A percentile compares a stretch with the other conserved stretches of the same genome.
These are phyloP conservation scores for Trichomonas vaginalis DNA, from an alignment of 208 protist genomes.

Conservation along the genomic window DNA sequence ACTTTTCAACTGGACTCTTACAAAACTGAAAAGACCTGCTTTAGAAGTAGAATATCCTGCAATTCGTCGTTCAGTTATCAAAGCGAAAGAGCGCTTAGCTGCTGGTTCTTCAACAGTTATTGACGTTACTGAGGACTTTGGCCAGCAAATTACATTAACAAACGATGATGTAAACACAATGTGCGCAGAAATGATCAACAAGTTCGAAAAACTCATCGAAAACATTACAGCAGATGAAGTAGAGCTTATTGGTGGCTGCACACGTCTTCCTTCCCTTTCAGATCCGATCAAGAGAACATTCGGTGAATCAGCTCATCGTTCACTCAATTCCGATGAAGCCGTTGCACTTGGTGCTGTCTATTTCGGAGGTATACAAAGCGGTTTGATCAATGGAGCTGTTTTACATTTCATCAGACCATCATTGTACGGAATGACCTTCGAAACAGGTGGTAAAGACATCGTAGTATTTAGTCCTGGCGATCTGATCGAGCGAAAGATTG, in stretches of 20 bases:
- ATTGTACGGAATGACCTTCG: not conserved
- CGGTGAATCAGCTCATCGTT: not conserved
- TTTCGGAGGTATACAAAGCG: not conserved
- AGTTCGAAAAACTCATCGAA: not conserved
- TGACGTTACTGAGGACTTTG: not conserved
- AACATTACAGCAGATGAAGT: not conserved
- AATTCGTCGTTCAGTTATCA: not conserved
- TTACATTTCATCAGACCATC: not conserved
- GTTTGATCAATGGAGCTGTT: not conserved
- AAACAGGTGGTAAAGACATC: too few species aligned
- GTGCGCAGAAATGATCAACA: not conserved
- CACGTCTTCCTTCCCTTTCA: not conserved
- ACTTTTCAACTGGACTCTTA: not conserved
- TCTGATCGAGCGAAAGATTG: not conserved
- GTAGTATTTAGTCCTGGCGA: not conserved
- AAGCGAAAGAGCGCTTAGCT: not conserved
- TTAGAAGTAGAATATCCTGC: not conserved
- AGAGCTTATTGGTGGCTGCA: not conserved
- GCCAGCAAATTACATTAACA: not conserved
- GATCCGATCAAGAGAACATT: not conserved
- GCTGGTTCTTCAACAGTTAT: not conserved
- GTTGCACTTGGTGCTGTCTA: not conserved
- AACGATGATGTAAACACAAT: not conserved
- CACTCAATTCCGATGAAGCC: not conserved
- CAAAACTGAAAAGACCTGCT: not conserved